A percentile compares a stretch with the other conserved stretches of the same genome.
Evolutionary conservation across 352 stramenopile genomes (phyloP).

Genomic region (Pythium phragmitis): DNA sequence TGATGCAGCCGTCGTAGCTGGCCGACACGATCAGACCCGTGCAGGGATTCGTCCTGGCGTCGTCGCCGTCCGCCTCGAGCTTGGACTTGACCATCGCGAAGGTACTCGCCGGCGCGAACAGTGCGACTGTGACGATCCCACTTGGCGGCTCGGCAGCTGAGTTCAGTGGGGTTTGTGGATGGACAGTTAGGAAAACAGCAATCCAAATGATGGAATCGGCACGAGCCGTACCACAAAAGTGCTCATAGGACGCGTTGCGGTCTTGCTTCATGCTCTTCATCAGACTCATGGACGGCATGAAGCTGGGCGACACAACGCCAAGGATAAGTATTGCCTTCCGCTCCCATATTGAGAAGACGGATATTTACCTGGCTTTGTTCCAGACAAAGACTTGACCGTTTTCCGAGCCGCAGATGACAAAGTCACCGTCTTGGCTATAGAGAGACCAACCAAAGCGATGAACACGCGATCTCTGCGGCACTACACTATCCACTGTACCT

Average conservation of each 20-base stretch:
- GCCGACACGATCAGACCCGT: slow-evolving; percentile 77
- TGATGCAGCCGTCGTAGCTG: slow-evolving; percentile 86
- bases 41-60: slow-evolving; percentile 67
- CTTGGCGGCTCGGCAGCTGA: slow-evolving; percentile 63
- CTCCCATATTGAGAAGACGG: neutral
- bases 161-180: neutral
- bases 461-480: neutral
- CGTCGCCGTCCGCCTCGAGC: slow-evolving; percentile 46
- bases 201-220: neutral
- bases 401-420: slow-evolving; percentile 86
- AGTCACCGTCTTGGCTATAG: slow-evolving; percentile 74
- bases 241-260: slow-evolving; percentile 78
- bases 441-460: neutral
- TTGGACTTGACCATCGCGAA: slow-evolving; percentile 81
- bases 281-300: slow-evolving; percentile 48
- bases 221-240: slow-evolving; percentile 58
- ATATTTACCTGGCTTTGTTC: slow-evolving; percentile 64
- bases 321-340: neutral
- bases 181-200: neutral
- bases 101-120: slow-evolving; percentile 79
- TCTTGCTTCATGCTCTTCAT: slow-evolving; percentile 76
- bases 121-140: slow-evolving; percentile 75
- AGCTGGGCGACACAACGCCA: slow-evolving; percentile 21
- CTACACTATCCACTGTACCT: slow-evolving; percentile 34
- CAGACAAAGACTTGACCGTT: slow-evolving; percentile 86